These are phyloP conservation scores for Solanum dulcamara DNA, from an alignment of 257 asterid genomes.

Conservation along the genomic window DNA sequence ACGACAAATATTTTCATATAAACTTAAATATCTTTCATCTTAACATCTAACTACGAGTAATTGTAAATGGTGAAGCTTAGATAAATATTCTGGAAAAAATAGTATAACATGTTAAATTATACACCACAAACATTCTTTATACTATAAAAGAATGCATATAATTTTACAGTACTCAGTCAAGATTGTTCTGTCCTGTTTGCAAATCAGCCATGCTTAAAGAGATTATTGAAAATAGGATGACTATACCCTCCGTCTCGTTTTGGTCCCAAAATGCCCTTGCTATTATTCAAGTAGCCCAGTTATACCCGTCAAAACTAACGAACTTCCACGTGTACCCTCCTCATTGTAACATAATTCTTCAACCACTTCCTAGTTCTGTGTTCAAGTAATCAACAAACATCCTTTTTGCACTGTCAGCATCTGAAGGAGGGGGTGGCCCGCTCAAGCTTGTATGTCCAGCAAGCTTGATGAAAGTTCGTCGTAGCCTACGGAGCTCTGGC, in stretches of 20 bases:
- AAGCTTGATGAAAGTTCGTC: constrained; percentile 72
- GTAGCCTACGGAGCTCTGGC: constrained; percentile 80
- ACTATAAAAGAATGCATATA: background rate
- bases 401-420: constrained; percentile 78
- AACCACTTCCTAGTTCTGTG: constrained; percentile 55
- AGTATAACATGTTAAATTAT: background rate
- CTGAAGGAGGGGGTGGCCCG: constrained; percentile 87
- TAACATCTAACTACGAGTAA: background rate
- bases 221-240: background rate
- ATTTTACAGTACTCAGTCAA: background rate
- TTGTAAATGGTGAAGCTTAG: background rate
- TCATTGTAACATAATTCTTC: background rate
- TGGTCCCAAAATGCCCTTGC: background rate
- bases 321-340: background rate
- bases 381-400: constrained; percentile 97
- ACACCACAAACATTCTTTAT: background rate
- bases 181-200: background rate
- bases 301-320: background rate
- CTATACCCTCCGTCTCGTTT: background rate
- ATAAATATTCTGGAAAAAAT: background rate
- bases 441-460: constrained; percentile 90
- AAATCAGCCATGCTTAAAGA: background rate
- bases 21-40: background rate
- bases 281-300: background rate
- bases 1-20: background rate